Conservation (phyloP, 495 filamentous ascomycete species). For the Lophiostoma macrostomum region DNA sequence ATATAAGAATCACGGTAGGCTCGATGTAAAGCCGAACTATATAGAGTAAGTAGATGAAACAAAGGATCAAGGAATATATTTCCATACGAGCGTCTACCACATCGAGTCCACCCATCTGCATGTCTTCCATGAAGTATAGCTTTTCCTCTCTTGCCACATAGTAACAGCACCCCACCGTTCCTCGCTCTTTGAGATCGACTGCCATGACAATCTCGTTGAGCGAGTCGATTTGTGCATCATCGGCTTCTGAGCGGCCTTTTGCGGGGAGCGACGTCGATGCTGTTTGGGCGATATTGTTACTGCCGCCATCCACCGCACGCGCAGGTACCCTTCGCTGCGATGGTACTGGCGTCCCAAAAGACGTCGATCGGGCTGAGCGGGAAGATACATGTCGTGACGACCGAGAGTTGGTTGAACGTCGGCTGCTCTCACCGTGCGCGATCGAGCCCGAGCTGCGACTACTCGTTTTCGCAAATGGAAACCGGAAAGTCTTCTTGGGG, state of each 20-base stretch:
- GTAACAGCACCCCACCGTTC: conserved; percentile 81
- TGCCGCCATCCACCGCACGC: not conserved
- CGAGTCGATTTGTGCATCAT: conserved; percentile 45
- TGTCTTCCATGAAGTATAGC: conserved; percentile 77
- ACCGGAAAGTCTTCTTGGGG: not conserved
- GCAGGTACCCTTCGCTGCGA: not conserved
- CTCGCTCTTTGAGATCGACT: conserved; percentile 68
- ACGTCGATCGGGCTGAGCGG: not conserved
- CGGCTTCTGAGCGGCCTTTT: not conserved
- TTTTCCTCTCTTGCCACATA: conserved; percentile 73
- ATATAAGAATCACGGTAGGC: conserved; percentile 76
- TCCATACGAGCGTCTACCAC: conserved; percentile 63
- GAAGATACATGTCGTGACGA: conserved; percentile 7
- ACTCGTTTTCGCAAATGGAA: not conserved
- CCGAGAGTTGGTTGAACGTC: not conserved
- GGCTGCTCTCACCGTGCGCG: not conserved
- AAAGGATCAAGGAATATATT: not conserved
- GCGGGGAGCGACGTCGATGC: not conserved
- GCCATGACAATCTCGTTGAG: conserved; percentile 80
- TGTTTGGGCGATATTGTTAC: not conserved
- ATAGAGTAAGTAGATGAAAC: not conserved
- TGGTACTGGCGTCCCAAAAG: not conserved
- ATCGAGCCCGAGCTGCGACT: not conserved
- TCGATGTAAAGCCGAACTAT: conserved; percentile 69
- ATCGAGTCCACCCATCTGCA: conserved; percentile 66